Evolutionary conservation across 768 basidiomycete species (phyloP), one percentile per base, ranked within the genome.

Genomic region (Mycena galopus): DNA sequence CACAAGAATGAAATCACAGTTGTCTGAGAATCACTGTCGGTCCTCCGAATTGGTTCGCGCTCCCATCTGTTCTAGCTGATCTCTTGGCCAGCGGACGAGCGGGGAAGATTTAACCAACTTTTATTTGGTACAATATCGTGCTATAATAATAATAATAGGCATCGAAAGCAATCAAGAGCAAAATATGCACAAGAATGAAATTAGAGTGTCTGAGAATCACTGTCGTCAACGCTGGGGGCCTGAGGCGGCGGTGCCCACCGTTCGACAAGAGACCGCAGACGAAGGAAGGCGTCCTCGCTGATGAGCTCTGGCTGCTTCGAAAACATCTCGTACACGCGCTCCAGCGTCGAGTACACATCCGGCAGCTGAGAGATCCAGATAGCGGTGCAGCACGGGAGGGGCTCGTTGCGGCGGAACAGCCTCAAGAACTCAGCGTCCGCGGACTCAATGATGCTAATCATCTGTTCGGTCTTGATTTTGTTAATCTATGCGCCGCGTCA

Each of bases 221-320:
- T 7, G 19, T 29, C 32, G 30, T 57, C 53, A 16, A n/a, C 44
- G 61, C 32, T 42, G 39, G 55, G 37, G 1, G 14, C 37, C 11
- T 33, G 32, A 7, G 65, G 42, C 76, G 57, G 27, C 77, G 69
- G 69, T 9, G 69, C 64, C 69, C 69, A 71, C 16, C 57, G 63
- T 37, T 53, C 63, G 19, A 71, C 64, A n/a, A 71, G 57, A 12
- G 39, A n/a, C 29, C 50, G 47, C 10, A 71, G 50, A 4, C 37
- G 50, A 4, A 27, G 11, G 21, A 60, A 16, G 5, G 57, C 14
- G 30, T 60, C 69, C 7, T 65, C 63, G n/a, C 64, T 44, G 47
- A 71, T 39, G 29, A 71, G 33, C 37, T 19, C 5, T 14, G 59
- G 33, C 57, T 29, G 37, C 27, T 57, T 35, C 27, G 63, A 17